phyloP scores from a whole-genome alignment of 768 basidiomycete genomes.

The Thelephora ganbajun region DNA sequence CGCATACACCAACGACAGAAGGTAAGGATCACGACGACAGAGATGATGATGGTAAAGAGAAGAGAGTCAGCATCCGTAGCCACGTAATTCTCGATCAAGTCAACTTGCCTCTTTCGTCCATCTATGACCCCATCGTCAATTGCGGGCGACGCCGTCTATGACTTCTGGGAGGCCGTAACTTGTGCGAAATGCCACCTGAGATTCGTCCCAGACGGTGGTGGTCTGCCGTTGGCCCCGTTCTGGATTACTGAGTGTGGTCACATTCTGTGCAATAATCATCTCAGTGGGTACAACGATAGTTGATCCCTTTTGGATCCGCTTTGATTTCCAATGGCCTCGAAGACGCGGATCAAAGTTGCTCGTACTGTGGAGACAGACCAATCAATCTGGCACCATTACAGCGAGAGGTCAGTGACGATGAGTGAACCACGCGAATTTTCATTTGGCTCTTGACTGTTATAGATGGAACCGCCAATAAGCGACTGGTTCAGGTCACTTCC shows the following conservation, averaged over 20 bases:
- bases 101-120: too few species aligned
- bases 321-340: neutral
- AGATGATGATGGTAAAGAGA: constrained; percentile 3
- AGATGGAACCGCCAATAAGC: constrained; percentile 76
- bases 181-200: constrained; percentile 61
- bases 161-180: constrained; percentile 72
- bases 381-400: constrained; percentile 66
- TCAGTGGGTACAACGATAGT: constrained; percentile 36
- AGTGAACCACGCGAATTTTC: neutral
- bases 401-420: constrained; percentile 37
- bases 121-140: too few species aligned
- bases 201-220: constrained; percentile 36
- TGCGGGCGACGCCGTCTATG: constrained; percentile 19
- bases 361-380: constrained; percentile 46
- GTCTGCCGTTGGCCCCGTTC: constrained; percentile 51
- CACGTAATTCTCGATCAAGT: too few species aligned
- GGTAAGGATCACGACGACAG: constrained; percentile 2
- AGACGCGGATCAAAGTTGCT: constrained; percentile 66
- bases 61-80: neutral
- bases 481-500: constrained; percentile 67
- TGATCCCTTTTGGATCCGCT: neutral
- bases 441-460: constrained; percentile 1
- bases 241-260: constrained; percentile 87
- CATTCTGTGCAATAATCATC: constrained; percentile 73
- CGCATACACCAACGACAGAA: neutral